A percentile compares a stretch with the other conserved stretches of the same genome.
Evolutionary conservation across 2,329 filamentous ascomycete species (phyloP).

Genomic region (Monosporascus sp.): DNA sequence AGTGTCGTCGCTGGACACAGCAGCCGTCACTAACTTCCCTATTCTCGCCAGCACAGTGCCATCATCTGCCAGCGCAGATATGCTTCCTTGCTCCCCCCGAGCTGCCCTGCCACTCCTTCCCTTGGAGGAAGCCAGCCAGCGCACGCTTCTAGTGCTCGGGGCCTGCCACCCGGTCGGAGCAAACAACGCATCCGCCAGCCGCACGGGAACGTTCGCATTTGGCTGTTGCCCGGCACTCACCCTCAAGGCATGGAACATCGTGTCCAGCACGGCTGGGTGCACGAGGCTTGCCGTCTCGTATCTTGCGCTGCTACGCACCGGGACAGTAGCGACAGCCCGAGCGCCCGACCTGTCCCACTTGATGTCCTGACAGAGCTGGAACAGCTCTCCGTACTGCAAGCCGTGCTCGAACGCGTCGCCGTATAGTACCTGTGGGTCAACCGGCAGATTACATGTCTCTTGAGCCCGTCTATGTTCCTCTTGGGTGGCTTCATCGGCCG

Average conservation of each 20-base stretch:
- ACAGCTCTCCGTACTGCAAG: conserved; percentile 26
- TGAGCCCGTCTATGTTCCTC: conserved; percentile 10
- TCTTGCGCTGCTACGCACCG: conserved; percentile 7
- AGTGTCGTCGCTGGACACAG: conserved; percentile 9
- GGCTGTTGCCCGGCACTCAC: conserved; percentile 6
- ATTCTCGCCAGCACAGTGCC: conserved; percentile 17
- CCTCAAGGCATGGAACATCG: conserved; percentile 26
- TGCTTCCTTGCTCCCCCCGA: conserved; percentile 13
- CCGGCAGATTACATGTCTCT: conserved; percentile 13
- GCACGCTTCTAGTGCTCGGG: conserved; percentile 9
- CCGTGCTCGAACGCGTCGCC: conserved; percentile 20
- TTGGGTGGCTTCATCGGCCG: conserved; percentile 5
- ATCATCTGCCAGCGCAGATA: conserved; percentile 18
- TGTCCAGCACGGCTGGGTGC: conserved; percentile 34
- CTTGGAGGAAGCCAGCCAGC: conserved; percentile 9
- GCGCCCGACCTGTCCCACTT: conserved; percentile 20
- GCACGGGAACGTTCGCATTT: conserved; percentile 16
- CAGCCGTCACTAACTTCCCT: conserved; percentile 9
- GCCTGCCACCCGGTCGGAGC: conserved; percentile 18
- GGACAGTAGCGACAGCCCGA: conserved; percentile 18
- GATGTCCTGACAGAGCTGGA: conserved; percentile 25
- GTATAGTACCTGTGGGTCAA: conserved; percentile 26
- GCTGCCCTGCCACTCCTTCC: not conserved
- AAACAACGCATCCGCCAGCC: conserved; percentile 21
- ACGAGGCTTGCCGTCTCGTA: conserved; percentile 21